Evolutionary conservation across 768 basidiomycete species (phyloP).

Genomic region (Lentinula raphanica): DNA sequence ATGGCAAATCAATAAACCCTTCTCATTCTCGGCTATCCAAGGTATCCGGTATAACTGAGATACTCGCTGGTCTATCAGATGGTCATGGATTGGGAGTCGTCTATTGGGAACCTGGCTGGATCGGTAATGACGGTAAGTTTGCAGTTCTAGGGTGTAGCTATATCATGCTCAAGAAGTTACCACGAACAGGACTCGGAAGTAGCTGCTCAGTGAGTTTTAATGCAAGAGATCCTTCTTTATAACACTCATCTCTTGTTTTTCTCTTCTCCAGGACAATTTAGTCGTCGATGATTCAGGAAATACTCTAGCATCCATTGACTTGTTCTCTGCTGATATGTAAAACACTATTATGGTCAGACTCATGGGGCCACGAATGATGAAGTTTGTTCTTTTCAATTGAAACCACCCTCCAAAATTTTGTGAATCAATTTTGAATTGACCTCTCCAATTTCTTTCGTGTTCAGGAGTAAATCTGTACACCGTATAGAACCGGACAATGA

Average conservation of each 20-base stretch:
- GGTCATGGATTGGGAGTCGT: slow-evolving; percentile 44
- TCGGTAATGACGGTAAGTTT: slow-evolving; percentile 43
- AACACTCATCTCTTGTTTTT: background rate
- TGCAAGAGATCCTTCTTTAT: background rate
- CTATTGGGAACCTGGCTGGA: slow-evolving; percentile 67
- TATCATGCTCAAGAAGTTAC: background rate
- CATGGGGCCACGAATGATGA: no score
- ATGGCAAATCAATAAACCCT: background rate
- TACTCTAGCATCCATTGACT: slow-evolving; percentile 24
- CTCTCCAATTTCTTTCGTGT: no score
- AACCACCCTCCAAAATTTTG: no score
- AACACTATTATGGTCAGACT: no score
- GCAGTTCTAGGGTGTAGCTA: no score
- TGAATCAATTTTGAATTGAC: no score
- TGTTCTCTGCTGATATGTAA: slow-evolving; percentile 1
- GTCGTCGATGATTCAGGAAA: slow-evolving; percentile 43
- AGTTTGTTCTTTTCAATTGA: no score
- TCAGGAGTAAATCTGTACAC: no score
- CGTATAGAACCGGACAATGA: no score
- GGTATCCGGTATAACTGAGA: slow-evolving; percentile 37
- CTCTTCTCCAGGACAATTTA: slow-evolving; percentile 35
- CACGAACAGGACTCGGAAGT: slow-evolving; percentile 27
- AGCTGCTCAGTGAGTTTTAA: slow-evolving; percentile 29
- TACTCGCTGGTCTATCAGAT: slow-evolving; percentile 39
- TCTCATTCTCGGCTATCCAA: background rate